Evolutionary conservation across 2,329 filamentous ascomycete species (phyloP), one percentile per base, ranked within the genome.

Genomic region (Colletotrichum sidae): DNA sequence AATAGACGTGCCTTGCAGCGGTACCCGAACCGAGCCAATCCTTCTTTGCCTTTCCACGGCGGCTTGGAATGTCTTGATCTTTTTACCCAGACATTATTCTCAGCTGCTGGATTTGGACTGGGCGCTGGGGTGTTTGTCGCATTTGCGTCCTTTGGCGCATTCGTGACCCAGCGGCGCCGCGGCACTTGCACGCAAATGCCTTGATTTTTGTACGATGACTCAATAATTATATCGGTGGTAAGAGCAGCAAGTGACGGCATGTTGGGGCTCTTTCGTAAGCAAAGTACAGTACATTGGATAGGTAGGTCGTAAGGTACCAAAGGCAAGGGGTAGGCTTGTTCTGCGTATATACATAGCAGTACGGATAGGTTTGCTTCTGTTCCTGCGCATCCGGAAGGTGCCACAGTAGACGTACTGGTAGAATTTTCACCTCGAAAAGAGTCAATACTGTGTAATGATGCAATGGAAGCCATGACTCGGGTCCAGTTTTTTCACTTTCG

Each of bases 101-200:
- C 62, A 61, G 61, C 56, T 60, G 37, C 62, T 55, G n/a, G 34
- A 62, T 61, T 34, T 39, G 62, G 62, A 41, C 58, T 65, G 45
- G 52, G 51, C 25, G 58, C 11, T 55, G 58, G 42, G 55, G 61
- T 47, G 55, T 49, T 64, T 60, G 55, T 44, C 15, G 46, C 25
- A 58, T 57, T 58, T 58, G 52, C 7, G 12, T 42, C 46, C 54
- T 42, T 12, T 38, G 17, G 35, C 57, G 37, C 10, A 51, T 17
- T 25, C 25, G 25, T 25, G 25, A 25, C 25, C 25, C 25, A 25
- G 25, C 4, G 25, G 25, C 25, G 4, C 25, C 25, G 13, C 41
- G 53, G 55, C 49, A 53, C 12, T 45, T 54, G 55, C 42, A 44
- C 55, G 42, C 9, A 15, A 6, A 45, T 50, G 53, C 57, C 62